Conservation (phyloP, 495 filamentous ascomycete species). For the Podospora sp. region DNA sequence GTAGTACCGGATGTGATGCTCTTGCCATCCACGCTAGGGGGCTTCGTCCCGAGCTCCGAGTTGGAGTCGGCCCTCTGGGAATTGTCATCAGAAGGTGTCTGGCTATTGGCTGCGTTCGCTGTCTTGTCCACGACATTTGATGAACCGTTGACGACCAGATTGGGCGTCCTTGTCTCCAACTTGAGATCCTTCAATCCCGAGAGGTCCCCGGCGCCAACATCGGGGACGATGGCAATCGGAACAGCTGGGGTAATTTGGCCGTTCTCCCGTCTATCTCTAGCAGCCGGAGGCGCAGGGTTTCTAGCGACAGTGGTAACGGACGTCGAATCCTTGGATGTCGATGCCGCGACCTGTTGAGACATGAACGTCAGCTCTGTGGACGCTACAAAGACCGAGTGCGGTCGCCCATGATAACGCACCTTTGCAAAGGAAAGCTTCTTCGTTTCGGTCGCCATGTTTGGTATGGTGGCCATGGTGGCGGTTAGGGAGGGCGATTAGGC, state of each 20-base stretch:
- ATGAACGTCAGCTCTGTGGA: slow-evolving; percentile 17
- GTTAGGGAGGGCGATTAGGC: slow-evolving; percentile 6
- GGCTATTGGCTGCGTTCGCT: slow-evolving; percentile 39
- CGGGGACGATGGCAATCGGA: slow-evolving; percentile 20
- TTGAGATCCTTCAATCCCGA: slow-evolving; percentile 44
- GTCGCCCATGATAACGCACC: slow-evolving; percentile 43
- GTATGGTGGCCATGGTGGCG: slow-evolving; percentile 34
- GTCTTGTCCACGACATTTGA: slow-evolving; percentile 35
- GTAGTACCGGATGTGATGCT: slow-evolving; percentile 89
- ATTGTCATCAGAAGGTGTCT: slow-evolving; percentile 50
- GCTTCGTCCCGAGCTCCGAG: slow-evolving; percentile 77
- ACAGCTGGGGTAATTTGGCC: not conserved
- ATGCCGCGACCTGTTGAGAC: slow-evolving; percentile 46
- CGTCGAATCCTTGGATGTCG: slow-evolving; percentile 50
- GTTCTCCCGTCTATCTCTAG: slow-evolving; percentile 21
- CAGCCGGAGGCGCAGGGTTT: slow-evolving; percentile 18
- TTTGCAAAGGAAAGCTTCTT: slow-evolving; percentile 60
- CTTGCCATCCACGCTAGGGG: slow-evolving; percentile 85
- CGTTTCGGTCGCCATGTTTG: slow-evolving; percentile 48
- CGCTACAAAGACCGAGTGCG: not conserved
- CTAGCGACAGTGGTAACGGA: slow-evolving; percentile 35
- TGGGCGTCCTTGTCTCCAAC: slow-evolving; percentile 43
- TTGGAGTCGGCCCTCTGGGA: slow-evolving; percentile 63
- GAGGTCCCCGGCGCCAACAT: slow-evolving; percentile 34
- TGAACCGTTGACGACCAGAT: slow-evolving; percentile 55